Conservation (phyloP, 148 eudicot genomes). For the Oxyria digyna region DNA sequence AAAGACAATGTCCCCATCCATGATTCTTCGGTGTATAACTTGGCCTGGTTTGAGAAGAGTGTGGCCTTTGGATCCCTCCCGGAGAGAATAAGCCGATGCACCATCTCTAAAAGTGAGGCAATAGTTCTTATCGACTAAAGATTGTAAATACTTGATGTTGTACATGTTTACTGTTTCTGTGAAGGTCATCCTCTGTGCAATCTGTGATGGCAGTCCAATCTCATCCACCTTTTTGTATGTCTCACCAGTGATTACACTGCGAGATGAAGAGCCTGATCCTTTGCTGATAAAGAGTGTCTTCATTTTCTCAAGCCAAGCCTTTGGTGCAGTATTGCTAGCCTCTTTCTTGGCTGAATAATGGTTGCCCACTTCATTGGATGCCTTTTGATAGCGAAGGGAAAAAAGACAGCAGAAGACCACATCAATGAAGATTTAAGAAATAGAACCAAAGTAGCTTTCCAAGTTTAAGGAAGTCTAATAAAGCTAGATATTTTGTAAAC, state of each 20-base stretch:
- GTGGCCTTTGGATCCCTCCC: constrained; percentile 93
- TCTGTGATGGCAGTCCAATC: constrained; percentile 78
- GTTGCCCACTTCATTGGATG: constrained; percentile 64
- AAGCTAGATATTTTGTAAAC: neutral
- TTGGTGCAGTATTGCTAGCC: constrained; percentile 41
- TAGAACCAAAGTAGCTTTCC: neutral
- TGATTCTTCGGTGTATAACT: constrained; percentile 64
- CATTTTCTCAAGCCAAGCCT: constrained; percentile 96
- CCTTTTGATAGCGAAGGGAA: constrained; percentile 21
- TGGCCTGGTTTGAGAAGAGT: constrained; percentile 77
- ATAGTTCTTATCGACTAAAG: constrained; percentile 64
- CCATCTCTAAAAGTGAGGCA: constrained; percentile 77
- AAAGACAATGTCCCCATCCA: constrained; percentile 94
- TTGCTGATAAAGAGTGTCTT: constrained; percentile 79
- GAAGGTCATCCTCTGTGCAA: constrained; percentile 74
- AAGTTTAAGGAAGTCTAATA: neutral
- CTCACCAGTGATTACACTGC: constrained; percentile 89
- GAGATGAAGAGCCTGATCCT: constrained; percentile 93
- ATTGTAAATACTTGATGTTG: constrained; percentile 55
- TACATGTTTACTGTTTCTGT: constrained; percentile 73
- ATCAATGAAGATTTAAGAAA: neutral
- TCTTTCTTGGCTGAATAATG: constrained; percentile 52
- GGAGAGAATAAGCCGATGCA: constrained; percentile 49
- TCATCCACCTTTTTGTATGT: constrained; percentile 68
- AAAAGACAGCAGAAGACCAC: neutral